phyloP scores from a whole-genome alignment of 169 alveolate species.

The Prorocentrum cordatum region DNA sequence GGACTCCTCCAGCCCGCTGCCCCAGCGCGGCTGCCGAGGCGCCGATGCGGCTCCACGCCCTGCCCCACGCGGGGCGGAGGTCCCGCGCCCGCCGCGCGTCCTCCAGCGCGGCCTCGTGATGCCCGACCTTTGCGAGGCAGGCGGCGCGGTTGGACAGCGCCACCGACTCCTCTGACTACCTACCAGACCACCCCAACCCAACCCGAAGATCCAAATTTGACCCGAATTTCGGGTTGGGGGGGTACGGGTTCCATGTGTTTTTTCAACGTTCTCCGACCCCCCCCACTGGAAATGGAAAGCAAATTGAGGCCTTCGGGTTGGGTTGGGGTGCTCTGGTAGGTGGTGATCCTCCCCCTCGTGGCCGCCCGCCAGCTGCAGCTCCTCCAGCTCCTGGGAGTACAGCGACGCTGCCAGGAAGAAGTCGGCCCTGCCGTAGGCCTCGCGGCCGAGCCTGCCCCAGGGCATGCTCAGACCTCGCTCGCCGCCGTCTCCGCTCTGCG shows the following conservation, averaged over 20 bases:
- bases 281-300: too few relatives aligned
- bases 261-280: too few relatives aligned
- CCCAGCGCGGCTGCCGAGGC: conserved; percentile 10
- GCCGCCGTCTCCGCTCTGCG: too few relatives aligned
- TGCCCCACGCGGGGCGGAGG: conserved; percentile 43
- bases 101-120: conserved; percentile 28
- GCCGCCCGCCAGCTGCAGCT: neutral
- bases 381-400: conserved; percentile 34
- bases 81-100: conserved; percentile 23
- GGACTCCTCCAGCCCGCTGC: too few relatives aligned
- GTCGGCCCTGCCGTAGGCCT: conserved; percentile 6
- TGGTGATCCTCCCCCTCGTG: neutral
- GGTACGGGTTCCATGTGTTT: too few relatives aligned
- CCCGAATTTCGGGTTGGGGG: too few relatives aligned
- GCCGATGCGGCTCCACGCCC: conserved; percentile 54
- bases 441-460: conserved; percentile 12
- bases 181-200: too few relatives aligned
- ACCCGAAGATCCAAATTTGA: too few relatives aligned
- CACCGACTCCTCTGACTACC: too few relatives aligned
- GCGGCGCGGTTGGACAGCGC: conserved; percentile 57
- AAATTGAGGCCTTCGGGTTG: too few relatives aligned
- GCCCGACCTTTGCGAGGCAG: conserved; percentile 48
- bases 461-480: conserved; percentile 23
- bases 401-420: conserved; percentile 20
- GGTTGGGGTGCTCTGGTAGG: too few relatives aligned